These are phyloP conservation scores for Paracoccidioides brasiliensis DNA, from an alignment of 2,329 filamentous ascomycete species.

Conservation along the genomic window DNA sequence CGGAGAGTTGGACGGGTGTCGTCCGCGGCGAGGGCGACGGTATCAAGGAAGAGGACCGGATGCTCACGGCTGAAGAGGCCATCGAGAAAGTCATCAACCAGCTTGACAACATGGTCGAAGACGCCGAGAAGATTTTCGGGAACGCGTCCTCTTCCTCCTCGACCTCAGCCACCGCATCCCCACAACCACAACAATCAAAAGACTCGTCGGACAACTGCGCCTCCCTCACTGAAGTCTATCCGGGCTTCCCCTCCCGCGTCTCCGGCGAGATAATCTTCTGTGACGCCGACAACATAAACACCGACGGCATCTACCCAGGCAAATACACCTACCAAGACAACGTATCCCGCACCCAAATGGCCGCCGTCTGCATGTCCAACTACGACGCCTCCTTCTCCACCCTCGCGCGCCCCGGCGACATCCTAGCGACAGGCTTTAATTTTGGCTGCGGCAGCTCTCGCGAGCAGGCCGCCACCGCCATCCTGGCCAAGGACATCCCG, in stretches of 20 bases:
- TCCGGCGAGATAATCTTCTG: slow-evolving; percentile 79
- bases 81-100: slow-evolving; percentile 59
- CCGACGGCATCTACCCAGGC: slow-evolving; percentile 82
- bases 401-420: slow-evolving; percentile 56
- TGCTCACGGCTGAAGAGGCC: slow-evolving; percentile 54
- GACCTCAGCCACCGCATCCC: background rate
- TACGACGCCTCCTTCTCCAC: slow-evolving; percentile 62
- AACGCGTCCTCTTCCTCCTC: background rate
- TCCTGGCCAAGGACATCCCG: slow-evolving; percentile 66
- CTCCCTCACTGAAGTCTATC: slow-evolving; percentile 53
- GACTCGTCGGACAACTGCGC: slow-evolving; percentile 2
- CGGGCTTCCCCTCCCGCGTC: slow-evolving; percentile 75
- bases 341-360: slow-evolving; percentile 65
- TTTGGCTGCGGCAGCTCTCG: slow-evolving; percentile 73
- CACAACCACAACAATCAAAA: background rate
- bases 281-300: slow-evolving; percentile 79
- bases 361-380: slow-evolving; percentile 83
- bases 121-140: background rate
- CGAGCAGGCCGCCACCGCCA: slow-evolving; percentile 80
- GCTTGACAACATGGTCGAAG: background rate
- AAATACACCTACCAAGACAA: slow-evolving; percentile 89
- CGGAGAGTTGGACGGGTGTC: slow-evolving; percentile 49
- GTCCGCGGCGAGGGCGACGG: slow-evolving; percentile 60
- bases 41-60: slow-evolving; percentile 48
- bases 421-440: slow-evolving; percentile 76